Percentiles rank a stretch among this genome's conserved stretches.
phyloP scores from a whole-genome alignment of 108 stramenopile species.

The Epithemia pelagica region DNA sequence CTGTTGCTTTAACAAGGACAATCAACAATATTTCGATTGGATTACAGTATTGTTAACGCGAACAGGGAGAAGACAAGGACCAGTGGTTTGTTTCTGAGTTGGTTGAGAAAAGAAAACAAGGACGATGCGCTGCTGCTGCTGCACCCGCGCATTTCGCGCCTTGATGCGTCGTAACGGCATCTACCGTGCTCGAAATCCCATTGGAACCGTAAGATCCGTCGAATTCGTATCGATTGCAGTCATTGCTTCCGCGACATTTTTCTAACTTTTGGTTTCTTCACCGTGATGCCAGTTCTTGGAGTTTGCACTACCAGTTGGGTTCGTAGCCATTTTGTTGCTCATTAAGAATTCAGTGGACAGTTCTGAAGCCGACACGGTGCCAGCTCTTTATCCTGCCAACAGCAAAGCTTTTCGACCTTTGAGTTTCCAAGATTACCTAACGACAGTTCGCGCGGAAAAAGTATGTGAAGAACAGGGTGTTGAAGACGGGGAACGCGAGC shows the following conservation, averaged over 20 bases:
- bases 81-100: too few species aligned
- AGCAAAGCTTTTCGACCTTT: conserved; percentile 39
- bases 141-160: conserved; percentile 49
- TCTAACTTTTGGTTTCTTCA: too few species aligned
- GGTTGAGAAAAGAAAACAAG: too few species aligned
- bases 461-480: conserved; percentile 20
- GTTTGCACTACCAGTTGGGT: conserved; percentile 52
- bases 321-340: conserved; percentile 48
- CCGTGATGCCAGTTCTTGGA: conserved; percentile 40
- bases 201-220: conserved; percentile 49
- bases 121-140: not conserved
- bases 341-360: conserved; percentile 45
- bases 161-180: conserved; percentile 68
- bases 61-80: too few species aligned
- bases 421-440: conserved; percentile 62
- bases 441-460: conserved; percentile 49
- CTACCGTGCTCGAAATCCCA: conserved; percentile 53
- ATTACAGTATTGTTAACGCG: too few species aligned
- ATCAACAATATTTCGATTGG: too few species aligned
- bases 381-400: conserved; percentile 35
- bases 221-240: too few species aligned
- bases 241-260: too few species aligned
- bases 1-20: too few species aligned
- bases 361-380: conserved; percentile 34
- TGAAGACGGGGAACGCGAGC: not conserved